These are phyloP conservation scores for Fusarium pseudocircinatum DNA, from an alignment of 2,329 filamentous ascomycete species.

Conservation along the genomic window DNA sequence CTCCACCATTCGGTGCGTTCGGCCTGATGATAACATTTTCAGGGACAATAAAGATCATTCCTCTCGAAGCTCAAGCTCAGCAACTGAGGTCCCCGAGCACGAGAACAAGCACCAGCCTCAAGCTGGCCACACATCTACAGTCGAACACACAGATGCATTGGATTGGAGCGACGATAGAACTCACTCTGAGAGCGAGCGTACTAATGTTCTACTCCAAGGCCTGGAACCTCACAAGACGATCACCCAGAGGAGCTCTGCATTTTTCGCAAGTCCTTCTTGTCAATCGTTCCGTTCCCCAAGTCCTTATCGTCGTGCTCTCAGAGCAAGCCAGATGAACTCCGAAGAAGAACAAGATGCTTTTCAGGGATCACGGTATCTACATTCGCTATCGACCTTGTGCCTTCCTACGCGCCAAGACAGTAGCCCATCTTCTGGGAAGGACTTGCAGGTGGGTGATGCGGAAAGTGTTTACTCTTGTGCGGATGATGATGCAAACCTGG, in stretches of 20 bases:
- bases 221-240: conserved; percentile 43
- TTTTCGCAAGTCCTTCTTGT: conserved; percentile 62
- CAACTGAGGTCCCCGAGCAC: conserved; percentile 1
- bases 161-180: background rate
- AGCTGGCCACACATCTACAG: background rate
- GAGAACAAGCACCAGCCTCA: background rate
- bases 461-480: conserved; percentile 61
- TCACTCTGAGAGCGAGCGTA: background rate
- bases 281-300: conserved; percentile 65
- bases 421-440: conserved; percentile 51
- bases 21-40: conserved; percentile 48
- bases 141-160: background rate
- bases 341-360: conserved; percentile 38
- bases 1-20: conserved; percentile 49
- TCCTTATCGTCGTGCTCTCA: conserved; percentile 64
- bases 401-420: conserved; percentile 54
- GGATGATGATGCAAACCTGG: conserved; percentile 36
- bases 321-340: conserved; percentile 55
- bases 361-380: conserved; percentile 51
- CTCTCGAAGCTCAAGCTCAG: background rate
- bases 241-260: conserved; percentile 57
- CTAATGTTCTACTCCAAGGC: background rate
- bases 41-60: conserved; percentile 12
- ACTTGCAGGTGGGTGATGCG: conserved; percentile 51
- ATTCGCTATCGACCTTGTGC: conserved; percentile 52